Conservation (phyloP, 306 rosid species). For the Purshia tridentata region DNA sequence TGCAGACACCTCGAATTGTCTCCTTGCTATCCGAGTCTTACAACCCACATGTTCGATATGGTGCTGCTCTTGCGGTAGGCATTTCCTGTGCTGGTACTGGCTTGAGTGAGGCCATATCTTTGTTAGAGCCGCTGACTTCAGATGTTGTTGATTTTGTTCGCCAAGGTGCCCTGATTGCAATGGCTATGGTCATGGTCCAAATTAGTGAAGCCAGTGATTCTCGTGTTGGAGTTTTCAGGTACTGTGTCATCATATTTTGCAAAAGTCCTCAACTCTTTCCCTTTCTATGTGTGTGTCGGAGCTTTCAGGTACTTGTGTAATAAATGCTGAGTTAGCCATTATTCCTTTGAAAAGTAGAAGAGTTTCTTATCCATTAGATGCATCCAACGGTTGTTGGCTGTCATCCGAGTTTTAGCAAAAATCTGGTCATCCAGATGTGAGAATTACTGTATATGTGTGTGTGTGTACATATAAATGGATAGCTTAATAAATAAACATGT, state of each 20-base stretch:
- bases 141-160: constrained; percentile 98
- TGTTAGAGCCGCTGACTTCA: constrained; percentile 92
- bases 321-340: no score
- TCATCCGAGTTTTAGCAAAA: no score
- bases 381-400: no score
- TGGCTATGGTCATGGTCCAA: constrained; percentile 99
- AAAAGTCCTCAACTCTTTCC: neutral
- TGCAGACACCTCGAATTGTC: constrained; percentile 90
- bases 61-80: constrained; percentile 98
- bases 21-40: constrained; percentile 92
- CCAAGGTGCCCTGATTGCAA: constrained; percentile 98
- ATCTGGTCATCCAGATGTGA: no score
- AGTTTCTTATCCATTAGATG: no score
- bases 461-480: no score
- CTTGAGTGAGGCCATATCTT: constrained; percentile 92
- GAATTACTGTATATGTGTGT: no score
- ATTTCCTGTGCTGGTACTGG: constrained; percentile 99
- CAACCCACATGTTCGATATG: constrained; percentile 95
- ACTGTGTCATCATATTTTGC: constrained; percentile 17
- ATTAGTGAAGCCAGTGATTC: constrained; percentile 94
- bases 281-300: neutral
- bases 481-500: neutral
- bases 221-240: constrained; percentile 96
- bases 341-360: no score
- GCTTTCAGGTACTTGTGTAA: no score